These are phyloP conservation scores for Eutypa lata DNA, from an alignment of 2,329 filamentous ascomycete genomes.

Conservation along the genomic window DNA sequence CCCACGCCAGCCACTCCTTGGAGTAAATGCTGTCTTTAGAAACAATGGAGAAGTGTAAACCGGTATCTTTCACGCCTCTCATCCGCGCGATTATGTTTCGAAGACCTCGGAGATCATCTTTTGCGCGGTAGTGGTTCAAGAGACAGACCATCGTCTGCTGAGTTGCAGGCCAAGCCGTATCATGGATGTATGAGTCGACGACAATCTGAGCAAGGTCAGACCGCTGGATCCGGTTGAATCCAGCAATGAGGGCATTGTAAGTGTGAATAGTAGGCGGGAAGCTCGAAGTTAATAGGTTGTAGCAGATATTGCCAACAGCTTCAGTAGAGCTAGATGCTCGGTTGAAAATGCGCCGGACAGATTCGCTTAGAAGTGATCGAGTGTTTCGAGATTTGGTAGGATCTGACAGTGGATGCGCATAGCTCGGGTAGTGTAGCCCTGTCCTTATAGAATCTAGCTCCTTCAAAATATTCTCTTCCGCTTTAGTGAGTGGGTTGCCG, in stretches of 20 bases:
- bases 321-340: conserved; percentile 20
- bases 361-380: conserved; percentile 19
- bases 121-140: conserved; percentile 46
- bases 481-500: background rate
- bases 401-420: conserved; percentile 15
- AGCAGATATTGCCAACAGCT: conserved; percentile 48
- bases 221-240: conserved; percentile 53
- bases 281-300: conserved; percentile 63
- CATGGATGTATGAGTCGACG: conserved; percentile 46
- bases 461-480: conserved; percentile 3
- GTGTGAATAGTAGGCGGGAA: conserved; percentile 64
- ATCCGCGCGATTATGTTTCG: conserved; percentile 43
- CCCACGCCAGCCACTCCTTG: conserved; percentile 21
- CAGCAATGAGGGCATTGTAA: conserved; percentile 68
- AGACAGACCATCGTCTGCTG: conserved; percentile 47
- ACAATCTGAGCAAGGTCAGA: conserved; percentile 51
- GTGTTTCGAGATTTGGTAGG: conserved; percentile 4
- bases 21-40: conserved; percentile 25
- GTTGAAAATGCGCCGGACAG: conserved; percentile 26
- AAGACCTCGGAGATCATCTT: conserved; percentile 39
- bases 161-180: conserved; percentile 44
- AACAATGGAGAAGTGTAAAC: conserved; percentile 21
- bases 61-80: conserved; percentile 36
- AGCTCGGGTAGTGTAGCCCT: conserved; percentile 20
- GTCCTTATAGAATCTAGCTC: conserved; percentile 17